Evolutionary conservation across 805 yeast species (phyloP).

Genomic region (Sugiyamaella lignohabitans): DNA sequence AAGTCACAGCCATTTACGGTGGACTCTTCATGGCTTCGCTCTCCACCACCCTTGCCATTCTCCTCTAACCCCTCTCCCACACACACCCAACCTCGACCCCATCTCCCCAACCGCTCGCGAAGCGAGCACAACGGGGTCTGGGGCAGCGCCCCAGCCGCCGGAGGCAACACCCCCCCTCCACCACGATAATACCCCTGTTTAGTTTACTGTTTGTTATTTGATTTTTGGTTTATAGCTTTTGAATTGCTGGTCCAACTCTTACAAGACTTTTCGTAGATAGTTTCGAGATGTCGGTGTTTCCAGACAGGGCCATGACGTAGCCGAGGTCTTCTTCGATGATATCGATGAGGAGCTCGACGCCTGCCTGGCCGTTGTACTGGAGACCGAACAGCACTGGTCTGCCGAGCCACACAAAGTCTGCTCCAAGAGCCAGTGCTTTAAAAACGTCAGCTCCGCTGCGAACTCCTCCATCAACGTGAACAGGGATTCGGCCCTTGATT

Average conservation of each 20-base stretch:
- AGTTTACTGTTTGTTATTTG: no score
- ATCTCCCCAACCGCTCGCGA: no score
- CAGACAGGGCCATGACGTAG: slow-evolving; percentile 25
- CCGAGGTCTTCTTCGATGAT: slow-evolving; percentile 24
- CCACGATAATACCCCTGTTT: no score
- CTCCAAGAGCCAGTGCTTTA: slow-evolving; percentile 65
- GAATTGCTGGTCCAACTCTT: slow-evolving; percentile 15
- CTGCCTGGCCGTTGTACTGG: slow-evolving; percentile 62
- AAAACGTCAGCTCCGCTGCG: slow-evolving; percentile 61
- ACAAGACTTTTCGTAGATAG: slow-evolving; percentile 13
- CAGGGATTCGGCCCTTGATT: slow-evolving; percentile 42
- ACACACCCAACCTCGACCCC: no score
- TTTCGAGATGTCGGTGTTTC: slow-evolving; percentile 15
- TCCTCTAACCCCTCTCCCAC: no score
- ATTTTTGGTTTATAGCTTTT: slow-evolving; percentile 1
- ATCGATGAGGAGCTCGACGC: slow-evolving; percentile 38
- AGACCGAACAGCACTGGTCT: slow-evolving; percentile 62
- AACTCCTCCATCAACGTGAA: slow-evolving; percentile 64
- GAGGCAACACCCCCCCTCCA: no score
- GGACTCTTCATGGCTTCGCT: no score
- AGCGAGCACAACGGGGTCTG: no score
- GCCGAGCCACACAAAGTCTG: slow-evolving; percentile 60
- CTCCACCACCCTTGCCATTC: no score
- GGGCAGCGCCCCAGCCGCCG: no score
- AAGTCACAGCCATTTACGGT: neutral